Base-by-base conservation (phyloP, 129 eudicot species). In the Smallanthus sonchifolius region DNA sequence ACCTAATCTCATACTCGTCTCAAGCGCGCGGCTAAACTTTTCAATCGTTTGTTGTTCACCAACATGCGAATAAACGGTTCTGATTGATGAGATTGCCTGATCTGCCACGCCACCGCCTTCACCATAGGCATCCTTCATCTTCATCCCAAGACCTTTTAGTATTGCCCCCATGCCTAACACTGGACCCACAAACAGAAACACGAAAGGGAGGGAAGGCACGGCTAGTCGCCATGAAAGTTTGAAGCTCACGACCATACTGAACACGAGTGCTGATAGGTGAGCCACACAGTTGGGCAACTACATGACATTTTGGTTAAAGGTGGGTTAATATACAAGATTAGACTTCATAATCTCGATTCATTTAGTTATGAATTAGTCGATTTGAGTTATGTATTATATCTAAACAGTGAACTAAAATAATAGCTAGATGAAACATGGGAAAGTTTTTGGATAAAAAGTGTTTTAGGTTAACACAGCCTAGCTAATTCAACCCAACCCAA, bases 41-140 rank as follows among this genome's bases (percentile, higher is more conserved):
- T 82, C 67, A 11, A 87, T 76, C 42, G 91, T 87, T 44, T 85
- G 87, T n/a, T 59, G 65, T 72, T 91, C 94, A 17, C 87, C 97
- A 15, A 91, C 94, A 35, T 83, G 87, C 2, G 97, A 91, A 67
- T 91, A 91, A 49, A 91, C 91, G 0, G 91, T 91, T 38, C 95
- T 80, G 40, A 91, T 81, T 0, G 97, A 91, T 55, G 97, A 91
- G 65, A 91, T 78, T 44, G 89, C 88, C 56, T 88, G 97, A 35
- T 91, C 97, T 35, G 88, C 97, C 35, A 91, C 82, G 37, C 85
- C 89, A 37, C 97, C 97, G 0, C 95, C 91, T 65, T 85, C 83
- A 69, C 76, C 88, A 42, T 88, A 91, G 10, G 94, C 86, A 38
- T 79, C 85, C 61, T 83, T 84, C 85, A 76, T 83, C 65, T 84